Conservation (phyloP, 305 asterid genomes). For the Stenogyne calaminthoides region DNA sequence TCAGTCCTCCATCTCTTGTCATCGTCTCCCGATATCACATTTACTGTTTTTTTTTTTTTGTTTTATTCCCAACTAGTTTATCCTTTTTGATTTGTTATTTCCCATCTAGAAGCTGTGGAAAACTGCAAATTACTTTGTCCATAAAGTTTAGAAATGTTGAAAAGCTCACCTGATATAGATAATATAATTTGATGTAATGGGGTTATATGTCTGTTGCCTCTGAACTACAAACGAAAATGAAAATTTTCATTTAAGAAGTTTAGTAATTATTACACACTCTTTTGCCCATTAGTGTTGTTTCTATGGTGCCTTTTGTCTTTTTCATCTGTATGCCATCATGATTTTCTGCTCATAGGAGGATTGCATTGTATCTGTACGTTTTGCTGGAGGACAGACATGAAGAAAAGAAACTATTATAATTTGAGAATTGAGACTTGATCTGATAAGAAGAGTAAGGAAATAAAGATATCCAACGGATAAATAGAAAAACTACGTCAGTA, state of each 20-base stretch:
- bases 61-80: not conserved
- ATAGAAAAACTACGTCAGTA: not conserved
- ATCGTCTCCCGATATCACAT: not conserved
- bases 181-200: not conserved
- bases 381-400: not conserved
- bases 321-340: not conserved
- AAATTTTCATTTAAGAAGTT: not conserved
- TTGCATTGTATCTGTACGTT: not conserved
- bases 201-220: slow-evolving; percentile 21
- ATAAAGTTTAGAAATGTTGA: not conserved
- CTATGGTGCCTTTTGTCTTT: not conserved
- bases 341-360: not conserved
- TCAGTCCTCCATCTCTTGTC: slow-evolving; percentile 24
- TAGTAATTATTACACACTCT: not conserved
- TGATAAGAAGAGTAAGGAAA: not conserved
- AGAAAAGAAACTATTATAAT: not conserved
- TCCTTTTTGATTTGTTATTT: not conserved
- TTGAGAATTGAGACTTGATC: not conserved
- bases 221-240: not conserved
- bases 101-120: not conserved
- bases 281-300: not conserved
- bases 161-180: not conserved
- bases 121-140: not conserved
- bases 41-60: not conserved
- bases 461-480: not conserved